phyloP scores from a whole-genome alignment of 805 yeast genomes.

The Barnettozyma californica region DNA sequence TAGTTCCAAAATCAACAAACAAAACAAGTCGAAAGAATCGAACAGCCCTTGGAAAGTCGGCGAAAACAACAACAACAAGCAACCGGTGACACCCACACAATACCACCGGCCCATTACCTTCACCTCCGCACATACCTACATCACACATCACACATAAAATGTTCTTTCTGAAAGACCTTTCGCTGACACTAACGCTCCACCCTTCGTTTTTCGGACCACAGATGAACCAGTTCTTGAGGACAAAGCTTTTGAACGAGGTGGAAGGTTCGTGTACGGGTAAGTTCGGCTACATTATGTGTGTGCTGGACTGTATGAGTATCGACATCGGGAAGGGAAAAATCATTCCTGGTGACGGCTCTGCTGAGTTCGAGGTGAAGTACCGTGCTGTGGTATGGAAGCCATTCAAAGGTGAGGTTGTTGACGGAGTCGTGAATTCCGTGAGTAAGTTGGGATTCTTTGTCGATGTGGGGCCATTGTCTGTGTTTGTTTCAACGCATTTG shows the following conservation, averaged over 20 bases:
- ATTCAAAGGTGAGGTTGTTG: constrained; percentile 97
- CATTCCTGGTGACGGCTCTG: constrained; percentile 87
- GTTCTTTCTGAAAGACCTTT: constrained; percentile 71
- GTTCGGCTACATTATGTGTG: constrained; percentile 96
- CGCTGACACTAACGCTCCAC: constrained; percentile 87
- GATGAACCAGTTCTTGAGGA: constrained; percentile 89
- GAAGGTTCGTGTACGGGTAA: constrained; percentile 99
- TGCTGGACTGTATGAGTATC: constrained; percentile 86
- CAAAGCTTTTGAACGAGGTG: constrained; percentile 88
- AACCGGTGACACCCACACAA: neutral
- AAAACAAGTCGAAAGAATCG: neutral
- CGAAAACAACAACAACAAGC: neutral
- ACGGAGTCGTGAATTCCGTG: constrained; percentile 91
- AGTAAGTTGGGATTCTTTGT: constrained; percentile 95
- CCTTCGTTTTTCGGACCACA: constrained; percentile 98
- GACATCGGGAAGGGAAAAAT: constrained; percentile 94
- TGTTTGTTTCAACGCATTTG: constrained; percentile 89
- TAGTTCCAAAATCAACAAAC: neutral
- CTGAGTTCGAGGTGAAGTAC: constrained; percentile 93
- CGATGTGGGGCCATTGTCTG: constrained; percentile 94
- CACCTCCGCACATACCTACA: neutral
- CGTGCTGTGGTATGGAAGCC: constrained; percentile 98
- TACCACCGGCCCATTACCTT: neutral
- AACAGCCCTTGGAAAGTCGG: neutral
- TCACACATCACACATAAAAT: constrained; percentile 16